Conservation (phyloP, 1,139 yeast species). For the Pichia sp. region DNA sequence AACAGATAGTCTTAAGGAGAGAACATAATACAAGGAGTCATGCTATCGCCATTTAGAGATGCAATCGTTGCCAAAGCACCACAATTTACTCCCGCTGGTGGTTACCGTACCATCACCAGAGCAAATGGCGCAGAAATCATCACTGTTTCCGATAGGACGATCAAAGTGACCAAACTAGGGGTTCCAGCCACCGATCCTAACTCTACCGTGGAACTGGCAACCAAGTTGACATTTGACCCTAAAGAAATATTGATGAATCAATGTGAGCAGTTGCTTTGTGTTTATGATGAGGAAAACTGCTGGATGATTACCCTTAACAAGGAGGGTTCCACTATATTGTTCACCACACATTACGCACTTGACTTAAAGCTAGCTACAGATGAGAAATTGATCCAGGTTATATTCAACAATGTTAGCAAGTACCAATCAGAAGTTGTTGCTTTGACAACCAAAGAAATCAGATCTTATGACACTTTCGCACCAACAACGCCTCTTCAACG, state of each 20-base stretch:
- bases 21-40: too few species aligned
- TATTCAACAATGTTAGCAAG: slow-evolving; percentile 23
- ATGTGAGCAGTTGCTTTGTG: slow-evolving; percentile 21
- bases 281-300: slow-evolving; percentile 16
- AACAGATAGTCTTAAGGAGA: too few species aligned
- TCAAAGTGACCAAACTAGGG: slow-evolving; percentile 18
- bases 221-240: slow-evolving; percentile 18
- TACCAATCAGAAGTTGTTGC: slow-evolving; percentile 23
- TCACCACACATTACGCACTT: slow-evolving; percentile 11
- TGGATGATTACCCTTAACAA: slow-evolving; percentile 19
- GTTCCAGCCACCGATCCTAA: neutral
- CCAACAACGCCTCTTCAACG: slow-evolving; percentile 16
- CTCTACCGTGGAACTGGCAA: slow-evolving; percentile 1
- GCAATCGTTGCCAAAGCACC: slow-evolving; percentile 2
- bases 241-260: slow-evolving; percentile 17
- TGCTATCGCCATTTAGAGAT: slow-evolving; percentile 2
- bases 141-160: slow-evolving; percentile 16
- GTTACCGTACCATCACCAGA: slow-evolving; percentile 21
- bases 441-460: slow-evolving; percentile 17
- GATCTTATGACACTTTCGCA: slow-evolving; percentile 18
- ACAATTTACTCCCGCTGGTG: slow-evolving; percentile 3
- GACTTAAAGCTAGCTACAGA: slow-evolving; percentile 8
- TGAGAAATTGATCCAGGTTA: slow-evolving; percentile 20
- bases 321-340: slow-evolving; percentile 14
- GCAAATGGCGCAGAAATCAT: slow-evolving; percentile 21